Conservation (phyloP, 176 grass and related monocot genomes). For the Ampelocalamus luodianensis region DNA sequence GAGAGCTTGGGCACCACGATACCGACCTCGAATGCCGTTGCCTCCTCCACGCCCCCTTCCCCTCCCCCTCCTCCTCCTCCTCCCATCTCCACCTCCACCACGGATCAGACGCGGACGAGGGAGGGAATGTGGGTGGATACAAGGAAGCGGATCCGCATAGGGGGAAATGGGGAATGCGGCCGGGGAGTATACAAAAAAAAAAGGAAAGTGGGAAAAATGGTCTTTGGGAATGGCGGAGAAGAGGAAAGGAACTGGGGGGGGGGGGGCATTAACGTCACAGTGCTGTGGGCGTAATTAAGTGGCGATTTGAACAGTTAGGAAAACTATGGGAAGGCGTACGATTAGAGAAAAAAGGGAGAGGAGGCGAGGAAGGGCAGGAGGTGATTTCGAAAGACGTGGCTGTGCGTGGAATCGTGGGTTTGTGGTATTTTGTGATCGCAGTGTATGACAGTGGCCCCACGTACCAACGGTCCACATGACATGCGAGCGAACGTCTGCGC, state of each 20-base stretch:
- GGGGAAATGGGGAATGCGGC: conserved; percentile 30
- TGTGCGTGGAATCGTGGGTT: not conserved
- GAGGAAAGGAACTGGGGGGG: no score
- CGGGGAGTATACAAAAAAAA: not conserved
- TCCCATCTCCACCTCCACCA: conserved; percentile 27
- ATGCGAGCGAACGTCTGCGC: not conserved
- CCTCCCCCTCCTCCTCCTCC: not conserved
- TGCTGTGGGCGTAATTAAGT: conserved; percentile 21
- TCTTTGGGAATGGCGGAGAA: conserved; percentile 38
- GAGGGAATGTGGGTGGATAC: conserved; percentile 19
- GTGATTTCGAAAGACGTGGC: conserved; percentile 1
- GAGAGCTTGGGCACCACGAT: conserved; percentile 77
- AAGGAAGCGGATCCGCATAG: conserved; percentile 53
- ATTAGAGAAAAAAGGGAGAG: not conserved
- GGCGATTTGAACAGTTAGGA: not conserved
- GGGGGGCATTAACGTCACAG: not conserved
- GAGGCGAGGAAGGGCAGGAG: not conserved
- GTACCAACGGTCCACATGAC: not conserved
- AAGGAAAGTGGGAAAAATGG: not conserved
- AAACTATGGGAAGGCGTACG: not conserved
- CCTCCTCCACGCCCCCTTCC: conserved; percentile 46
- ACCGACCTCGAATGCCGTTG: conserved; percentile 71
- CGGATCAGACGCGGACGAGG: conserved; percentile 31
- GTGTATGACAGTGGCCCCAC: not conserved
- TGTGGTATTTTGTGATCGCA: no score